A percentile compares a stretch with the other conserved stretches of the same genome.
phyloP scores from a whole-genome alignment of 768 basidiomycete genomes.

The Sarcodon sp. region DNA sequence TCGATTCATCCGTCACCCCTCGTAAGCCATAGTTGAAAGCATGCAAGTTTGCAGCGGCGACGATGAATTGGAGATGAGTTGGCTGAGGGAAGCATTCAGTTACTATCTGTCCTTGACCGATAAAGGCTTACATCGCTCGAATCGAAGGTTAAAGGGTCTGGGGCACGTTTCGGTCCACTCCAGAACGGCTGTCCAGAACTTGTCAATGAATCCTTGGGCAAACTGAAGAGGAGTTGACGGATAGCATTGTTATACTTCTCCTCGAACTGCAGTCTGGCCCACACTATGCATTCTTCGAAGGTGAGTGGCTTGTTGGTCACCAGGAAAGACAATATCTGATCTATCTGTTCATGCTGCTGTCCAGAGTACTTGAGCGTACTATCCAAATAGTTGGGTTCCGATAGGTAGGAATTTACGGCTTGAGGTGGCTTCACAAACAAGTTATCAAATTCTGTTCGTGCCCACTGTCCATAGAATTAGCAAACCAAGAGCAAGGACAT shows the following conservation, averaged over 20 bases:
- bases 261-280: slow-evolving; percentile 95
- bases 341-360: slow-evolving; percentile 81
- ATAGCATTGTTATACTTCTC: slow-evolving; percentile 89
- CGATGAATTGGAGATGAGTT: slow-evolving; percentile 77
- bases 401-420: slow-evolving; percentile 91
- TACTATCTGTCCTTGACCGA: background rate
- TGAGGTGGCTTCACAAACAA: slow-evolving; percentile 91
- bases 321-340: slow-evolving; percentile 79
- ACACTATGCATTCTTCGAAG: slow-evolving; percentile 94
- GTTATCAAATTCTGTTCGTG: slow-evolving; percentile 83
- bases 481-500: background rate
- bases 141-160: slow-evolving; percentile 81
- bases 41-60: slow-evolving; percentile 90
- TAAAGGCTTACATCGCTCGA: slow-evolving; percentile 63
- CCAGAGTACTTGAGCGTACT: slow-evolving; percentile 83
- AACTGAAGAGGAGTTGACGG: slow-evolving; percentile 81
- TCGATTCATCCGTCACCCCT: slow-evolving; percentile 65
- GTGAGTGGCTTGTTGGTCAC: slow-evolving; percentile 89
- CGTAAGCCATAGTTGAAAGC: slow-evolving; percentile 97
- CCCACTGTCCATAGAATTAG: slow-evolving; percentile 48
- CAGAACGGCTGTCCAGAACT: slow-evolving; percentile 95
- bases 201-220: slow-evolving; percentile 90
- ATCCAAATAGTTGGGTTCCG: slow-evolving; percentile 92
- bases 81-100: slow-evolving; percentile 33
- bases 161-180: slow-evolving; percentile 97